These are phyloP conservation scores for Bruguiera gymnorhiza DNA, from an alignment of 345 rosid genomes.

Conservation along the genomic window DNA sequence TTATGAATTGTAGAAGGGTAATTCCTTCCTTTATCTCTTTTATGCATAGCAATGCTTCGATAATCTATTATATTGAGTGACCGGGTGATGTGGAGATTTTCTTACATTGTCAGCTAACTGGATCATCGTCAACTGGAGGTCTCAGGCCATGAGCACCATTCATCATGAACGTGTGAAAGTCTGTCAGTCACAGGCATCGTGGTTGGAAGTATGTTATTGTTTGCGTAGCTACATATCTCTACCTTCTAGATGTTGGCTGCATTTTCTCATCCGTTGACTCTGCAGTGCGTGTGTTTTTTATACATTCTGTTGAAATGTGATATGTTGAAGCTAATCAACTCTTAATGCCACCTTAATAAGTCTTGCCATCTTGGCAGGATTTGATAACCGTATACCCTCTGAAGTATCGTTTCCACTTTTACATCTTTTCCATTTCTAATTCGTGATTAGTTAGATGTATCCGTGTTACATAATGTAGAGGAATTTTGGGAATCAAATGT, in stretches of 20 bases:
- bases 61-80: slow-evolving; percentile 19
- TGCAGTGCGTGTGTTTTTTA: neutral
- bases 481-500: no score
- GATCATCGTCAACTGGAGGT: slow-evolving; percentile 23
- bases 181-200: neutral
- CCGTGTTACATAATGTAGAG: no score
- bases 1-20: slow-evolving; percentile 31
- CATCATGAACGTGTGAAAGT: neutral
- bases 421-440: neutral
- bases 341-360: slow-evolving; percentile 5
- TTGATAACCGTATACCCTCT: neutral
- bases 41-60: slow-evolving; percentile 1
- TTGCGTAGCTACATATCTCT: neutral
- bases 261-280: neutral
- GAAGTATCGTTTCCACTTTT: neutral
- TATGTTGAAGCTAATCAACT: neutral
- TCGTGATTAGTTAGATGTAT: neutral
- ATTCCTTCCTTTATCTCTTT: slow-evolving; percentile 34
- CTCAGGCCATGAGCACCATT: neutral
- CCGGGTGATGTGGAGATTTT: slow-evolving; percentile 34
- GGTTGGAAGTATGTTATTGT: neutral
- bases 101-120: slow-evolving; percentile 32
- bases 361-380: neutral
- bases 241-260: neutral
- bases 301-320: neutral